A percentile compares a stretch with the other conserved stretches of the same genome.
phyloP scores from a whole-genome alignment of 2,329 filamentous ascomycete genomes.

The Kalmusia sp. region DNA sequence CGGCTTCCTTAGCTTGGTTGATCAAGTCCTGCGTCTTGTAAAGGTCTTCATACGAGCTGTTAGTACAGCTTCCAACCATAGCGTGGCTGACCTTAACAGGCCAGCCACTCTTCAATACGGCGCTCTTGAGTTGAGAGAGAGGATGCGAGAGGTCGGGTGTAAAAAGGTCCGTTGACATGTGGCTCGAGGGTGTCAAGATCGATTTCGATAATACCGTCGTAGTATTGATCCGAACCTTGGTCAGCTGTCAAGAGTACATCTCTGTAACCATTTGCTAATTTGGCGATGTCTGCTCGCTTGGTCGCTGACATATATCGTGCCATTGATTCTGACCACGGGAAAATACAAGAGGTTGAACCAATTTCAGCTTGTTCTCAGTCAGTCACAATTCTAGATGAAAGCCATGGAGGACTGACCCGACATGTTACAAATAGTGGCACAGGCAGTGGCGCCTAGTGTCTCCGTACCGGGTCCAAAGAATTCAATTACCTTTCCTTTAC shows the following conservation, averaged over 20 bases:
- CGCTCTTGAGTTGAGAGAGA: conserved; percentile 36
- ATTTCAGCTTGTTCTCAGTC: too few species aligned
- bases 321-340: conserved; percentile 46
- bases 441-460: conserved; percentile 44
- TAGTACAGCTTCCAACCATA: conserved; percentile 47
- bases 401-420: too few species aligned
- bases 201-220: conserved; percentile 46
- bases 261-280: conserved; percentile 28
- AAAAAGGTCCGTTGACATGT: conserved; percentile 50
- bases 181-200: conserved; percentile 43
- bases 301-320: conserved; percentile 41
- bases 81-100: conserved; percentile 35
- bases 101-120: conserved; percentile 37
- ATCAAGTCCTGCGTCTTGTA: conserved; percentile 37
- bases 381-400: too few species aligned
- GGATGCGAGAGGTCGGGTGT: conserved; percentile 45
- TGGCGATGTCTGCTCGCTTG: conserved; percentile 30
- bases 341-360: conserved; percentile 48
- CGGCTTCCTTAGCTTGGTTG: conserved; percentile 38
- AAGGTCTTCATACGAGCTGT: conserved; percentile 48
- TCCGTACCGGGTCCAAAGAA: conserved; percentile 46
- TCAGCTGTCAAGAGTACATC: conserved; percentile 34
- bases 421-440: conserved; percentile 51
- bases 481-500: conserved; percentile 46
- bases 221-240: conserved; percentile 37